Evolutionary conservation across 352 stramenopile genomes (phyloP).

Genomic region (Blastocystis sp.): DNA sequence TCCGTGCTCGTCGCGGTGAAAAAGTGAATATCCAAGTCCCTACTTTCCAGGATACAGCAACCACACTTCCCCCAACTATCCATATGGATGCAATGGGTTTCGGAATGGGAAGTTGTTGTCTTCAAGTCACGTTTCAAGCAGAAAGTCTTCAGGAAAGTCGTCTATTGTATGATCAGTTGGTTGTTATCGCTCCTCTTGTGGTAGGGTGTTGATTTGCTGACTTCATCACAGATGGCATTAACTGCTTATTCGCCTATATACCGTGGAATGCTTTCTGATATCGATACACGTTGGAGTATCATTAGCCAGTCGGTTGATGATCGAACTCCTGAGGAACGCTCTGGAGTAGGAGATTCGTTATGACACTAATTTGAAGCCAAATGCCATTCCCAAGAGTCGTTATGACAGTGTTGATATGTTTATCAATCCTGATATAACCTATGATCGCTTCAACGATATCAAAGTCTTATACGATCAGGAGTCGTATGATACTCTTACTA

Average conservation of each 20-base stretch:
- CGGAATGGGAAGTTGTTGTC: slow-evolving; percentile 99
- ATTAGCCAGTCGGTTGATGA: slow-evolving; percentile 96
- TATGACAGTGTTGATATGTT: slow-evolving; percentile 78
- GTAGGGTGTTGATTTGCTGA: slow-evolving; percentile 24
- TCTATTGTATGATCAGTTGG: slow-evolving; percentile 98
- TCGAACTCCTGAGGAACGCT: slow-evolving; percentile 78
- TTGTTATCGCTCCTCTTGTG: slow-evolving; percentile 95
- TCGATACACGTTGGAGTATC: slow-evolving; percentile 88
- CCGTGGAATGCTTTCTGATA: slow-evolving; percentile 85
- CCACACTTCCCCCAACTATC: slow-evolving; percentile 74
- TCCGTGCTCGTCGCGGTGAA: slow-evolving; percentile 85
- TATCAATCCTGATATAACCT: slow-evolving; percentile 71
- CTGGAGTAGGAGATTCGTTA: not conserved
- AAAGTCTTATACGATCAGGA: slow-evolving; percentile 88
- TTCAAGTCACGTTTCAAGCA: slow-evolving; percentile 85
- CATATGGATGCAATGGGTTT: slow-evolving; percentile 99
- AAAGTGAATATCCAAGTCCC: slow-evolving; percentile 85
- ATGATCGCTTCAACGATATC: slow-evolving; percentile 82
- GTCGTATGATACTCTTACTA: slow-evolving; percentile 84
- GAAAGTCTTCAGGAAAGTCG: slow-evolving; percentile 96
- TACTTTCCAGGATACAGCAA: slow-evolving; percentile 80
- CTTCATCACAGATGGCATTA: slow-evolving; percentile 79
- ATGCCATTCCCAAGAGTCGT: slow-evolving; percentile 87
- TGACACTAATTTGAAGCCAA: slow-evolving; percentile 28
- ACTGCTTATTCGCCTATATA: slow-evolving; percentile 96